phyloP scores from a whole-genome alignment of 2,329 filamentous ascomycete genomes.

The Penicillium expansum region DNA sequence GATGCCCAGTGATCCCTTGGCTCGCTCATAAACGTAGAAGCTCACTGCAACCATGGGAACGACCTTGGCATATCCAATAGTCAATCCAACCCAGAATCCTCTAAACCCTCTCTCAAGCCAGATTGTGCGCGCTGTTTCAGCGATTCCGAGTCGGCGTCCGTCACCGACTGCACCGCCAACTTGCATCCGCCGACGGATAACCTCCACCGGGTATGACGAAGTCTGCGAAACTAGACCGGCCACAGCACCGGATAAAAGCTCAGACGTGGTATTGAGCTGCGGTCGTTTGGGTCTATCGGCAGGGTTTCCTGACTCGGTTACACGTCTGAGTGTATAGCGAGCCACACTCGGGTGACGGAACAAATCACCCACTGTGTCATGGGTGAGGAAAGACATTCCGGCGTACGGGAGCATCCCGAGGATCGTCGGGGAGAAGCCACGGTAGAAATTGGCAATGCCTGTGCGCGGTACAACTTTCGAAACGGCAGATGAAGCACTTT shows the following conservation, averaged over 20 bases:
- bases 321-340: conserved; percentile 68
- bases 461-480: conserved; percentile 58
- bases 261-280: conserved; percentile 77
- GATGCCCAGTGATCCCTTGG: conserved; percentile 59
- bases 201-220: conserved; percentile 87
- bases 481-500: conserved; percentile 38
- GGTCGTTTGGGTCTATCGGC: conserved; percentile 57
- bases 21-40: conserved; percentile 66
- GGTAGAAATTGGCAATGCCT: conserved; percentile 87
- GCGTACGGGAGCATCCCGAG: conserved; percentile 97
- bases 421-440: conserved; percentile 85
- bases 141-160: conserved; percentile 72
- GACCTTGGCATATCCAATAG: conserved; percentile 93
- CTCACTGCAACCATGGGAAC: conserved; percentile 79
- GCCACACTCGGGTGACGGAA: conserved; percentile 68
- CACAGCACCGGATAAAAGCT: conserved; percentile 77
- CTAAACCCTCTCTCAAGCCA: conserved; percentile 69
- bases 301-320: conserved; percentile 51
- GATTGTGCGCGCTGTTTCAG: conserved; percentile 74
- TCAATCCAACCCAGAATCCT: conserved; percentile 89
- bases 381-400: conserved; percentile 90
- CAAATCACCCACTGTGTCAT: conserved; percentile 84
- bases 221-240: conserved; percentile 90
- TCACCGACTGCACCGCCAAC: conserved; percentile 93
- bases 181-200: conserved; percentile 90